phyloP scores from a whole-genome alignment of 2,329 filamentous ascomycete species.

The Furcasterigmium sp. region DNA sequence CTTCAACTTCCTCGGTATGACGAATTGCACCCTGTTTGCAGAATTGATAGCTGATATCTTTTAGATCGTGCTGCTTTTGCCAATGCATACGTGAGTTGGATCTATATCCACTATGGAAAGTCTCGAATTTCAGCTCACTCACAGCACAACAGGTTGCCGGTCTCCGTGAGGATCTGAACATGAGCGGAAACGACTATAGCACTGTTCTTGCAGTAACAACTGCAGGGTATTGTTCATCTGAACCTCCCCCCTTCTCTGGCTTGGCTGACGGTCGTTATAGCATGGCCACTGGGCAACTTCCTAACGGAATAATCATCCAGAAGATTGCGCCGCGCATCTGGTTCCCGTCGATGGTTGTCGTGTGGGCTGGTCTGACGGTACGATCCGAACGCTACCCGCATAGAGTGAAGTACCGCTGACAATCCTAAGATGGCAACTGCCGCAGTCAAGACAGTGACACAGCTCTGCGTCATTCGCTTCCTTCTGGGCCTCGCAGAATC shows the following conservation, averaged over 20 bases:
- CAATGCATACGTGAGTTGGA: conserved; percentile 11
- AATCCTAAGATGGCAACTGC: conserved; percentile 13
- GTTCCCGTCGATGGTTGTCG: conserved; percentile 39
- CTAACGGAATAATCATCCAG: conserved; percentile 39
- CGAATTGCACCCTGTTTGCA: neutral
- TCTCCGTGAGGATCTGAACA: conserved; percentile 47
- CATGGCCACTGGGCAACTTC: conserved; percentile 33
- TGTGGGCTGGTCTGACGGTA: conserved; percentile 41
- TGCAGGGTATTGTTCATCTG: conserved; percentile 4
- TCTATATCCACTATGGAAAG: too few relatives aligned
- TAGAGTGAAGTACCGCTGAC: neutral
- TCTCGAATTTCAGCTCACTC: too few relatives aligned
- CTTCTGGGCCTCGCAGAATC: conserved; percentile 32
- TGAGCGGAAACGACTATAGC: conserved; percentile 58
- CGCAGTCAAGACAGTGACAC: conserved; percentile 17
- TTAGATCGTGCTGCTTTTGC: conserved; percentile 12
- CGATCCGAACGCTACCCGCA: too few relatives aligned
- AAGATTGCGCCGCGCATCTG: conserved; percentile 43
- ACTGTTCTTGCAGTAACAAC: conserved; percentile 43
- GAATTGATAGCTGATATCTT: neutral
- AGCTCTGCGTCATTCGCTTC: conserved; percentile 32
- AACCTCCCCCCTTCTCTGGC: neutral
- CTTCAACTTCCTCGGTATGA: conserved; percentile 31
- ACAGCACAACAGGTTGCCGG: conserved; percentile 37
- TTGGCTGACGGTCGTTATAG: neutral